phyloP scores from a whole-genome alignment of 257 asterid genomes.

The Capsicum chinense region DNA sequence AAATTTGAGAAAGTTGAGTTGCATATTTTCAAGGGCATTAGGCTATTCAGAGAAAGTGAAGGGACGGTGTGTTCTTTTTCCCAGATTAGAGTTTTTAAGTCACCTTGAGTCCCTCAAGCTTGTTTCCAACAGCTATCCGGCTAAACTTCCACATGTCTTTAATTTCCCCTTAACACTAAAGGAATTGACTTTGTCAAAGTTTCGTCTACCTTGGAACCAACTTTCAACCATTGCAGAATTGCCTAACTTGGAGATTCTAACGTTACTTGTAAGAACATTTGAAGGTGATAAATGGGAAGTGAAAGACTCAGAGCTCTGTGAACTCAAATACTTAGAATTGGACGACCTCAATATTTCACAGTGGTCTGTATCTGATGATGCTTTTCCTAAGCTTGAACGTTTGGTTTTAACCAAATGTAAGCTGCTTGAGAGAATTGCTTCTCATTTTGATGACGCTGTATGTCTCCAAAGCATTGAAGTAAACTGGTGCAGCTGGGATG shows the following conservation, averaged over 20 bases:
- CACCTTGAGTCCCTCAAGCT: conserved; percentile 24
- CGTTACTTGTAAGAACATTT: not conserved
- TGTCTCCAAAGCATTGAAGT: no score
- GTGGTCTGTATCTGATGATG: not conserved
- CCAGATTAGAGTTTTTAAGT: not conserved
- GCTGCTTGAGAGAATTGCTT: no score
- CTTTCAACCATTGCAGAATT: not conserved
- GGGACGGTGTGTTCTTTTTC: not conserved
- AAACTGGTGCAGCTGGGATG: no score
- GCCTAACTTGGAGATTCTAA: not conserved
- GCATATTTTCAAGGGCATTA: not conserved
- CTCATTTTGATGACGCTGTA: no score
- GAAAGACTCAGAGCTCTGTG: not conserved
- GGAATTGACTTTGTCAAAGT: conserved; percentile 9
- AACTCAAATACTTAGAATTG: not conserved
- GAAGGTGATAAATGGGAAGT: conserved; percentile 5
- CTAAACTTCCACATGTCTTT: not conserved
- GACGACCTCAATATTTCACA: not conserved
- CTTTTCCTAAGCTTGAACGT: conserved; percentile 1
- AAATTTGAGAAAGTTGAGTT: not conserved
- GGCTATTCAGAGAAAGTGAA: not conserved
- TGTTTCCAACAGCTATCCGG: not conserved
- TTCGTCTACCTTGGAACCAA: conserved; percentile 4
- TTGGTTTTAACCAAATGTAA: not conserved
- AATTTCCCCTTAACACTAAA: not conserved